Evolutionary conservation across 2,329 filamentous ascomycete genomes (phyloP).

Genomic region (Coniochaeta sp.): DNA sequence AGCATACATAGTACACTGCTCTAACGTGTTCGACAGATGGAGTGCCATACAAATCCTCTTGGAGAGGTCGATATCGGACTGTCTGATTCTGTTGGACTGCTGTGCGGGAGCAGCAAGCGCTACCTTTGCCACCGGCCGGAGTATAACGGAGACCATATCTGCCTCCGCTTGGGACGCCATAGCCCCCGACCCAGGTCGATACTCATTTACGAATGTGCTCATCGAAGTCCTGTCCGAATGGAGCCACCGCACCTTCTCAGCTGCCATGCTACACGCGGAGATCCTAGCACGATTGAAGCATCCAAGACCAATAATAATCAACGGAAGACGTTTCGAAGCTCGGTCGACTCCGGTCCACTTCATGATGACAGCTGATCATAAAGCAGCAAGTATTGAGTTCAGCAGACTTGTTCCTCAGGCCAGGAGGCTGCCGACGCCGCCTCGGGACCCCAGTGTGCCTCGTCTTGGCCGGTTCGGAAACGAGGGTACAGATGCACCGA

Average conservation of each 20-base stretch:
- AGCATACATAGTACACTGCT: not conserved
- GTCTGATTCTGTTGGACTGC: constrained; percentile 51
- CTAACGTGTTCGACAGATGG: constrained; percentile 30
- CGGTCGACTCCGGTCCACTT: constrained; percentile 54
- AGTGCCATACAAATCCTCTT: constrained; percentile 53
- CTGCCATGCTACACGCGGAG: constrained; percentile 54
- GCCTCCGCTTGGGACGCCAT: constrained; percentile 57
- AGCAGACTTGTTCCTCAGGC: constrained; percentile 28
- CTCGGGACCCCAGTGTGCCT: constrained; percentile 17
- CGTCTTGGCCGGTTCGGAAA: constrained; percentile 2
- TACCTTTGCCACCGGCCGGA: constrained; percentile 49
- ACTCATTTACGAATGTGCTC: constrained; percentile 51
- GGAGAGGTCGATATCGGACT: constrained; percentile 49
- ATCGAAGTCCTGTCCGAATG: constrained; percentile 54
- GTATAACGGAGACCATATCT: constrained; percentile 55
- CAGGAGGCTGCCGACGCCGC: constrained; percentile 28
- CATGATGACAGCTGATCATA: constrained; percentile 56
- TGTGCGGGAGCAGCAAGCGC: constrained; percentile 54
- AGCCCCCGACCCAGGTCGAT: constrained; percentile 50
- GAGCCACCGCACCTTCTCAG: constrained; percentile 46
- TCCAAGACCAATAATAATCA: constrained; percentile 48
- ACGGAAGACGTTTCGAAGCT: constrained; percentile 50
- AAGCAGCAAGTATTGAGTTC: constrained; percentile 50
- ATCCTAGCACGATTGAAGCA: constrained; percentile 53
- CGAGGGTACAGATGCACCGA: constrained; percentile 13